phyloP scores from a whole-genome alignment of 495 filamentous ascomycete genomes.

The Tuber calosporum region DNA sequence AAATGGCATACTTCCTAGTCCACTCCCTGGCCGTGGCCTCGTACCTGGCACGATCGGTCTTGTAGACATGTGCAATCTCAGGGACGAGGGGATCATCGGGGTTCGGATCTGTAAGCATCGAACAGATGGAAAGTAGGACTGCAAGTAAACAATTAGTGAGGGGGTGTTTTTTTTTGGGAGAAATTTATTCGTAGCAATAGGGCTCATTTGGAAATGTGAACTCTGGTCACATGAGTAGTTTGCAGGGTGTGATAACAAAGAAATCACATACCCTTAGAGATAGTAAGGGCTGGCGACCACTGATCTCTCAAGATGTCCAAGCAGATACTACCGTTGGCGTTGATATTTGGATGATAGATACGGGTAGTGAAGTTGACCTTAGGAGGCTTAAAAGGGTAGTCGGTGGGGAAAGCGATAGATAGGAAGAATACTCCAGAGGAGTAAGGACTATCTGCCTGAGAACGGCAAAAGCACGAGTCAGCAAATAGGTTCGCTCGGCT shows the following conservation, averaged over 20 bases:
- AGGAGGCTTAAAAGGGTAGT: conserved; percentile 99
- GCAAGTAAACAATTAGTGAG: neutral
- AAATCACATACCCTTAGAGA: conserved; percentile 78
- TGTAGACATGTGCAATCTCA: conserved; percentile 99
- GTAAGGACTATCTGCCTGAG: conserved; percentile 82
- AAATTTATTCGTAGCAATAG: neutral
- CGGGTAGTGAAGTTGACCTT: conserved; percentile 99
- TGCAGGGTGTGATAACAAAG: neutral
- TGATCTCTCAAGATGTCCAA: conserved; percentile 96
- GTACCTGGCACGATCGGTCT: conserved; percentile 91
- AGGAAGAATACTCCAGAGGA: conserved; percentile 97
- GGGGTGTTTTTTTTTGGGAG: no score
- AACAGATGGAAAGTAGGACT: conserved; percentile 98
- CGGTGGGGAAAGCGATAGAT: conserved; percentile 95
- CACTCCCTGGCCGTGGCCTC: conserved; percentile 96
- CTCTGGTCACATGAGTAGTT: conserved; percentile 6
- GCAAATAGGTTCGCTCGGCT: conserved; percentile 18
- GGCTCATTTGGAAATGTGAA: neutral
- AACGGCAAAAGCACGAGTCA: conserved; percentile 33
- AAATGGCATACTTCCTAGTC: conserved; percentile 98
- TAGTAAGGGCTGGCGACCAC: conserved; percentile 97
- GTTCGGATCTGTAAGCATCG: conserved; percentile 99
- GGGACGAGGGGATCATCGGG: conserved; percentile 96
- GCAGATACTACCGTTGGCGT: conserved; percentile 98
- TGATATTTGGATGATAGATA: conserved; percentile 99